Evolutionary conservation across 2,329 filamentous ascomycete species (phyloP).

Genomic region (Clonostachys chloroleuca): DNA sequence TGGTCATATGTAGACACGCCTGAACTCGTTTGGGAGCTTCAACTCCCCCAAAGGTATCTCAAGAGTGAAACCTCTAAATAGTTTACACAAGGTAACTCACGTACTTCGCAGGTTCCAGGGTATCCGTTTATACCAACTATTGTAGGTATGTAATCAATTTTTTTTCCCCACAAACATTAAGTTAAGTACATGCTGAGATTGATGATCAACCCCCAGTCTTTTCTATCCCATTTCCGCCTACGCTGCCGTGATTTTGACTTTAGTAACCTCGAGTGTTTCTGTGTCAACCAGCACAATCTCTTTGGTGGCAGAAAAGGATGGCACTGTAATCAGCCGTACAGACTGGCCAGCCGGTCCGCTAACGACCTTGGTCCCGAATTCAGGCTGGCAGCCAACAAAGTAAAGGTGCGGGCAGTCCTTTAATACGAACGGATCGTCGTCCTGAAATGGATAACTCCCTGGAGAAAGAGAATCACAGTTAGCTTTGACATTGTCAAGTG

Average conservation of each 20-base stretch:
- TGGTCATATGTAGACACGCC: no score
- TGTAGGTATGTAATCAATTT: background rate
- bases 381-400: slow-evolving; percentile 81
- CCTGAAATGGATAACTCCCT: slow-evolving; percentile 97
- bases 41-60: no score
- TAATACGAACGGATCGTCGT: slow-evolving; percentile 86
- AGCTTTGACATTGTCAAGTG: slow-evolving; percentile 2
- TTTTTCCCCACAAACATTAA: background rate
- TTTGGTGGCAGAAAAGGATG: slow-evolving; percentile 72
- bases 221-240: slow-evolving; percentile 1
- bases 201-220: background rate
- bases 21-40: no score
- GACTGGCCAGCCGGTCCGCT: slow-evolving; percentile 62
- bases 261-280: slow-evolving; percentile 77
- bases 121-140: no score
- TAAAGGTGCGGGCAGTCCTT: slow-evolving; percentile 84
- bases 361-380: slow-evolving; percentile 69
- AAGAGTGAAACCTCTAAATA: no score
- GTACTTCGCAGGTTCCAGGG: no score
- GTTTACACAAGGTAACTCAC: no score
- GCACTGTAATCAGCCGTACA: slow-evolving; percentile 78
- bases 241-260: slow-evolving; percentile 50
- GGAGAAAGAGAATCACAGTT: slow-evolving; percentile 3
- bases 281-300: slow-evolving; percentile 80
- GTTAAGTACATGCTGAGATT: background rate